Conservation (phyloP, 2,329 filamentous ascomycete genomes). For the Lasiodiplodia sp. region DNA sequence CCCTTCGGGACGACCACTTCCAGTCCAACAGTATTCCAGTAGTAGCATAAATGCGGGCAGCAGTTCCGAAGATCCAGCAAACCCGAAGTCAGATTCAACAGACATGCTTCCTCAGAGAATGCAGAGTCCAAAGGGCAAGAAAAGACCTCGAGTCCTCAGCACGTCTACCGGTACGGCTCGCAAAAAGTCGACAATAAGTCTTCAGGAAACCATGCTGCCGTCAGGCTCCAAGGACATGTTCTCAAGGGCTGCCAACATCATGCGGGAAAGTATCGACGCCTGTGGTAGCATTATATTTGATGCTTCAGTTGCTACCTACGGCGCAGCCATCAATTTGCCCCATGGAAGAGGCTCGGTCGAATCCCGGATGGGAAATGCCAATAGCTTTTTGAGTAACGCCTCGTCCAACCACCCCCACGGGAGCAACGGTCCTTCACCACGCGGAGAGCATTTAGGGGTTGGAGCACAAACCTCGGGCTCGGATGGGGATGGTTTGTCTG, state of each 20-base stretch:
- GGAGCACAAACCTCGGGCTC: neutral
- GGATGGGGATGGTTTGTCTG: neutral
- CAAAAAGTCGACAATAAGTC: neutral
- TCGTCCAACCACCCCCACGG: neutral
- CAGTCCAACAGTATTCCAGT: neutral
- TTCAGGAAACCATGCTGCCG: slow-evolving; percentile 31
- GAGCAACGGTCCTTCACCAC: neutral
- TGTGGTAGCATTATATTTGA: slow-evolving; percentile 50
- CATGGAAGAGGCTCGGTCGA: slow-evolving; percentile 1
- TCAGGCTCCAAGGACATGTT: slow-evolving; percentile 38
- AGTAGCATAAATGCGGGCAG: neutral
- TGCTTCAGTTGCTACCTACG: slow-evolving; percentile 47
- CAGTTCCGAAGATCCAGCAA: neutral
- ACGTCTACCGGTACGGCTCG: neutral
- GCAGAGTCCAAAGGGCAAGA: neutral
- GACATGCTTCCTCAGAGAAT: neutral
- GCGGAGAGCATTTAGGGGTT: neutral
- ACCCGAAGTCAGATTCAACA: neutral
- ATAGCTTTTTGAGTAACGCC: neutral
- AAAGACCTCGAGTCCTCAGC: neutral
- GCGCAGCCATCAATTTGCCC: slow-evolving; percentile 29
- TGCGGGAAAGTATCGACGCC: slow-evolving; percentile 47
- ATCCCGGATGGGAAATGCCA: neutral
- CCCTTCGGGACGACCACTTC: neutral
- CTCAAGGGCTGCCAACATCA: slow-evolving; percentile 47